phyloP scores from a whole-genome alignment of 768 basidiomycete genomes.

The Calocybe cyanea region DNA sequence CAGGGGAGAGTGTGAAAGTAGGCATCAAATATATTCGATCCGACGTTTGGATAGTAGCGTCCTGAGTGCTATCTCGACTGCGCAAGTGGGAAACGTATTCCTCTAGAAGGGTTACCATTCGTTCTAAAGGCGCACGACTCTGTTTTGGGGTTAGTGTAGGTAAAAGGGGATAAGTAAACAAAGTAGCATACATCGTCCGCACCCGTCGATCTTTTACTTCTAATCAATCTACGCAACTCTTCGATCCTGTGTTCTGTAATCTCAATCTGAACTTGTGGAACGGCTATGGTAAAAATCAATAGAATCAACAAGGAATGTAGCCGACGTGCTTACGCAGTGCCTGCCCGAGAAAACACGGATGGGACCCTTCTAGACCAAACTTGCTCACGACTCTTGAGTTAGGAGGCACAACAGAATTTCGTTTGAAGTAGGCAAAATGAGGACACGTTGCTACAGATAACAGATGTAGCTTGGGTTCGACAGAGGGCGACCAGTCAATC shows the following conservation, averaged over 20 bases:
- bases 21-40: constrained; percentile 60
- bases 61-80: constrained; percentile 36
- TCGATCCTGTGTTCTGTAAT: constrained; percentile 53
- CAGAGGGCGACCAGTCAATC: constrained; percentile 57
- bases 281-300: constrained; percentile 38
- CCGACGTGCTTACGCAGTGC: constrained; percentile 53
- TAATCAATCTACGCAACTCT: constrained; percentile 36
- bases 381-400: constrained; percentile 54
- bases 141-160: not conserved
- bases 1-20: constrained; percentile 59
- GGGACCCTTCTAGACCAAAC: constrained; percentile 84
- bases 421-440: constrained; percentile 78
- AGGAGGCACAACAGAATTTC: constrained; percentile 39
- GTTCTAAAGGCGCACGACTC: constrained; percentile 22
- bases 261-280: constrained; percentile 59
- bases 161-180: not conserved
- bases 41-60: constrained; percentile 25
- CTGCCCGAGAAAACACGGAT: constrained; percentile 74
- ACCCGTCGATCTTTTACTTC: constrained; percentile 8
- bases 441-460: constrained; percentile 76
- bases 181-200: constrained; percentile 5
- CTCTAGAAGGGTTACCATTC: constrained; percentile 58
- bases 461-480: constrained; percentile 59
- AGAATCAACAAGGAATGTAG: not conserved
- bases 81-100: constrained; percentile 57